Conservation (phyloP, 768 basidiomycete species). For the Tulasnella sp. region DNA sequence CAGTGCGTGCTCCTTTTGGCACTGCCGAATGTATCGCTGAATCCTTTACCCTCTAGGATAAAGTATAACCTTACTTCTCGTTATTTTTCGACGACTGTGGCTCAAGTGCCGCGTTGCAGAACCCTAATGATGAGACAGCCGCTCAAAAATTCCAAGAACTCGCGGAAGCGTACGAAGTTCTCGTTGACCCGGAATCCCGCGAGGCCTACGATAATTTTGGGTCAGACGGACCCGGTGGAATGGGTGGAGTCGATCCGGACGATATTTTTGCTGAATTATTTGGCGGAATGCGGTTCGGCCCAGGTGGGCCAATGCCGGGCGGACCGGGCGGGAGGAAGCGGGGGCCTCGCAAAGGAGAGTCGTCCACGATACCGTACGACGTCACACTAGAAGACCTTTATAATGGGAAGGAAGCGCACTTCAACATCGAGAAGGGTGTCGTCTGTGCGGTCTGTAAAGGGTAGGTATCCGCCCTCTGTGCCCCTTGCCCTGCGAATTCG, state of each 20-base stretch:
- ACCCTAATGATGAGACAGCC: slow-evolving; percentile 83
- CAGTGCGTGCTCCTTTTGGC: slow-evolving; percentile 50
- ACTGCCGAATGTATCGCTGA: background rate
- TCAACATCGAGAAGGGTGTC: slow-evolving; percentile 84
- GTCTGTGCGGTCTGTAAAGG: slow-evolving; percentile 79
- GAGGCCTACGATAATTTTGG: slow-evolving; percentile 71
- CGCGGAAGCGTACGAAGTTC: slow-evolving; percentile 85
- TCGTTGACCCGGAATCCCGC: slow-evolving; percentile 65
- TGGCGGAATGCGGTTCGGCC: slow-evolving; percentile 53
- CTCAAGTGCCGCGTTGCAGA: slow-evolving; percentile 46
- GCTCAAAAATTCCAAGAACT: slow-evolving; percentile 83
- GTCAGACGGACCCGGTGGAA: slow-evolving; percentile 46
- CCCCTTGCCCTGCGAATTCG: slow-evolving; percentile 3
- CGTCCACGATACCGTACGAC: slow-evolving; percentile 72
- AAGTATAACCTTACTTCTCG: slow-evolving; percentile 43
- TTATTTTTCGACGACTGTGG: slow-evolving; percentile 17
- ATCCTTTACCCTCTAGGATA: slow-evolving; percentile 51
- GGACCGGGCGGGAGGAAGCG: slow-evolving; percentile 38
- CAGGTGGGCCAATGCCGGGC: slow-evolving; percentile 35
- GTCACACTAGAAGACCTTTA: slow-evolving; percentile 91
- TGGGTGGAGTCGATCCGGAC: slow-evolving; percentile 49
- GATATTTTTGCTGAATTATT: slow-evolving; percentile 80
- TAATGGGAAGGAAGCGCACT: slow-evolving; percentile 81
- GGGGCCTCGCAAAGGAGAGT: slow-evolving; percentile 56
- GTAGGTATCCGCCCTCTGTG: slow-evolving; percentile 41